Evolutionary conservation across 2,329 filamentous ascomycete genomes (phyloP), one percentile per base, ranked within the genome.

Genomic region (Mollisia scopiformis): DNA sequence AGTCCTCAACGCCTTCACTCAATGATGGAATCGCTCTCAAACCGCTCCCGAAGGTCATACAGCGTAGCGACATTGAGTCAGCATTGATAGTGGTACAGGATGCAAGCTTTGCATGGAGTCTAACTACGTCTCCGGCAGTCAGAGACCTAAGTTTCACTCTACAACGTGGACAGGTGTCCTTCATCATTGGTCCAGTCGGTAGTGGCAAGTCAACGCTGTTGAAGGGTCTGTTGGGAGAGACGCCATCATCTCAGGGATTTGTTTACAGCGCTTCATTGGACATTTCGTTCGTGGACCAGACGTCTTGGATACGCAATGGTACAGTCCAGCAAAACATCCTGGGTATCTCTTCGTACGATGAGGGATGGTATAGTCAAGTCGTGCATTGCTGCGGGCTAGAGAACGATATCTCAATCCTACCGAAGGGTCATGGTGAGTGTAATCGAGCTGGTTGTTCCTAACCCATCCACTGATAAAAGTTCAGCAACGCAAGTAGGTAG

Each of bases 301-400:
- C 67, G 1, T 75, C 80, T 0, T 83, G 80, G 79, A 73, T 82
- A 3, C 71, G 73, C 3, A 82, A 82, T 59, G 73, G 69, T 1
- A 77, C 75, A 0, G 70, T 82, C 19, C 69, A 73, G 11, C 65
- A 78, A 0, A 79, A 78, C 41, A 77, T 82, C 7, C 59, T 77
- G 0, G 78, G 76, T 0, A 62, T 64, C 19, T 66, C 67, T 35
- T 74, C 75, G 1, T 82, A 77, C 54, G 78, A 88, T 28, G 76
- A 80, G 23, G 73, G 74, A 13, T 89, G 87, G 86, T 90, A 90
- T 70, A 78, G 85, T 51, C 73, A 83, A 52, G 87, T 90, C 11
- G 75, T 90, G 11, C 83, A 88, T 68, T 85, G 87, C 11, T 90
- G 87, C 69, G 87, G 86, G 1, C 75, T 90, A 5, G 76, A 81